Base-by-base conservation (phyloP, 345 rosid genomes). In the Psidium friedrichsthalianum region DNA sequence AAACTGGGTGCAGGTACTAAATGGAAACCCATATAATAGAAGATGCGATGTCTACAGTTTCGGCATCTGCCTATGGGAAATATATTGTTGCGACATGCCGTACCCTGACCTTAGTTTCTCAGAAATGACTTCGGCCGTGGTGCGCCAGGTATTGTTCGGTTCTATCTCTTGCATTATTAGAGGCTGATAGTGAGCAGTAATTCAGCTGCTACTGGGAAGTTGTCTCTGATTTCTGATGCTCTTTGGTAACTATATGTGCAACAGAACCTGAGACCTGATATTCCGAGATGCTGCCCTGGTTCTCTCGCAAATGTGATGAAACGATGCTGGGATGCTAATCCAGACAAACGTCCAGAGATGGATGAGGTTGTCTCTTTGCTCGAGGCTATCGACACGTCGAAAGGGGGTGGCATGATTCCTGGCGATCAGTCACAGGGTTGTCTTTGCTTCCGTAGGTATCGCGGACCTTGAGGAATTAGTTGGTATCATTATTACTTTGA, bases 341-440 rank as follows among this genome's bases (percentile, higher is more conserved):
- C 98, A 8, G 98, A 96, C 88, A 96, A 91, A 88, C 93, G 99
- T 59, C 99, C 99, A 1, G 99, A 96, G 88, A 97, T 97, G 99
- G 98, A 94, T 27, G 99, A 97, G 91, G 99, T 91, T 52, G 99
- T 97, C 52, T 88, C 98, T 4, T 86, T 96, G 98, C 81, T 97
- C 91, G 98, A 96, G 92, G 97, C 94, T 78, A 92, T 97, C 22
- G 95, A 97, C 88, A 94, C 97, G 8, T 89, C 98, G 32, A 96
- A 94, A 85, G 99, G 99, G 3, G 98, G 99, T 49, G 99, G 99
- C 13, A 96, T 97, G 99, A 97, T 97, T 82, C 99, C 99, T 57
- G 85, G 44, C 0, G 99, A 97, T 91, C 99, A 97, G 87, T 92
- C 92, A 51, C 91, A 94, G 29, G 92, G 99, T 83, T 97, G 99